A percentile compares a stretch with the other conserved stretches of the same genome.
Evolutionary conservation across 352 stramenopile species (phyloP).

Genomic region (Sclerospora graminicola): DNA sequence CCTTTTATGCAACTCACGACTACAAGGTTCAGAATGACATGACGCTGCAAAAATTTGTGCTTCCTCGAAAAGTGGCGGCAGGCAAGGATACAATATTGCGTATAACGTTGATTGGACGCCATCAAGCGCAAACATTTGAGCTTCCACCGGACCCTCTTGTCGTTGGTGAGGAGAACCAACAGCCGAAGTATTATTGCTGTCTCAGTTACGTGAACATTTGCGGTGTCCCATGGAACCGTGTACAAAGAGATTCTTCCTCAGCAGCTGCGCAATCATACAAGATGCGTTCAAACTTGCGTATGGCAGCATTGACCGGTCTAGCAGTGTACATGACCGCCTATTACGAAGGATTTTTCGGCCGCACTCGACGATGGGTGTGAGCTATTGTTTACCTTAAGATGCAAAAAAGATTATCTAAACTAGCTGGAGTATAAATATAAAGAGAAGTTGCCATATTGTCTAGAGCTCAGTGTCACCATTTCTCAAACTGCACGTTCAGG

Average conservation of each 20-base stretch:
- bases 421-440: constrained; percentile 11
- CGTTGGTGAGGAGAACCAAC: constrained; percentile 24
- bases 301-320: constrained; percentile 33
- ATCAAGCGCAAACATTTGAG: constrained; percentile 67
- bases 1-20: constrained; percentile 45
- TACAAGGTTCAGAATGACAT: constrained; percentile 66
- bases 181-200: constrained; percentile 74
- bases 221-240: constrained; percentile 28
- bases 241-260: constrained; percentile 1
- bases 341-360: constrained; percentile 49
- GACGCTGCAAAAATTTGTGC: constrained; percentile 47
- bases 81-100: constrained; percentile 36
- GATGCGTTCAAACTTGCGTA: constrained; percentile 26
- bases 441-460: constrained; percentile 6
- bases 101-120: constrained; percentile 51
- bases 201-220: constrained; percentile 67
- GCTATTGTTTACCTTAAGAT: neutral
- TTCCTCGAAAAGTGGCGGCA: constrained; percentile 37
- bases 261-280: constrained; percentile 6
- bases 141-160: constrained; percentile 44
- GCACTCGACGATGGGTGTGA: constrained; percentile 33
- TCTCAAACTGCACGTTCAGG: constrained; percentile 62
- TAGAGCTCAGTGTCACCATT: constrained; percentile 31
- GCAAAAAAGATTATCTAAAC: neutral
- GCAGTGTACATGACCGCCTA: constrained; percentile 52